Conservation (phyloP, 176 grass and related monocot genomes). For the Otatea glauca region DNA sequence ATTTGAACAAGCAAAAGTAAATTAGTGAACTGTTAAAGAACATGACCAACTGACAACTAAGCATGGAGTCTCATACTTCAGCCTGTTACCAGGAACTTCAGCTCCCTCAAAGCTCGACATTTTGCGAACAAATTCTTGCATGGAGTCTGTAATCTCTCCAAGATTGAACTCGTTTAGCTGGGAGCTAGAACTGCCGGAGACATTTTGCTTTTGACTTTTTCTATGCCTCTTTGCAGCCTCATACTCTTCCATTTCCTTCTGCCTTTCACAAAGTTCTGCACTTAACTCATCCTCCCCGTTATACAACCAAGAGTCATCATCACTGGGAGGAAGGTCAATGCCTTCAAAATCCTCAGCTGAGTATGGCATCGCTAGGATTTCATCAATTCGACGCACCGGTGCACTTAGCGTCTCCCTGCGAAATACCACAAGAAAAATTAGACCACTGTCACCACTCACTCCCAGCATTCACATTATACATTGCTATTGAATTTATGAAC, state of each 20-base stretch:
- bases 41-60: background rate
- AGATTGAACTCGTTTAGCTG: constrained; percentile 71
- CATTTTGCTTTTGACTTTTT: constrained; percentile 61
- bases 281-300: constrained; percentile 84
- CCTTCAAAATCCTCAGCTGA: constrained; percentile 65
- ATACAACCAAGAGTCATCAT: constrained; percentile 86
- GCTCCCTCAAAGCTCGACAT: constrained; percentile 94
- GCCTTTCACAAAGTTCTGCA: constrained; percentile 70
- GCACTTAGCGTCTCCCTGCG: constrained; percentile 81
- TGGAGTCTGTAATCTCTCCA: constrained; percentile 74
- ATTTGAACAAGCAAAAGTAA: constrained; percentile 17
- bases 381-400: constrained; percentile 77
- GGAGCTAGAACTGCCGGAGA: constrained; percentile 44
- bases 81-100: constrained; percentile 82
- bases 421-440: constrained; percentile 29
- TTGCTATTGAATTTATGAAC: constrained; percentile 13
- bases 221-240: constrained; percentile 64
- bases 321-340: constrained; percentile 63
- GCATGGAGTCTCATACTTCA: no score
- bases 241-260: constrained; percentile 91
- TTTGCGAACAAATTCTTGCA: constrained; percentile 91
- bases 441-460: no score
- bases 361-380: constrained; percentile 74
- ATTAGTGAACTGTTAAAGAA: background rate
- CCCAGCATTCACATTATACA: background rate